Conservation (phyloP, 2,329 filamentous ascomycete species). For the Penicillium sp. region DNA sequence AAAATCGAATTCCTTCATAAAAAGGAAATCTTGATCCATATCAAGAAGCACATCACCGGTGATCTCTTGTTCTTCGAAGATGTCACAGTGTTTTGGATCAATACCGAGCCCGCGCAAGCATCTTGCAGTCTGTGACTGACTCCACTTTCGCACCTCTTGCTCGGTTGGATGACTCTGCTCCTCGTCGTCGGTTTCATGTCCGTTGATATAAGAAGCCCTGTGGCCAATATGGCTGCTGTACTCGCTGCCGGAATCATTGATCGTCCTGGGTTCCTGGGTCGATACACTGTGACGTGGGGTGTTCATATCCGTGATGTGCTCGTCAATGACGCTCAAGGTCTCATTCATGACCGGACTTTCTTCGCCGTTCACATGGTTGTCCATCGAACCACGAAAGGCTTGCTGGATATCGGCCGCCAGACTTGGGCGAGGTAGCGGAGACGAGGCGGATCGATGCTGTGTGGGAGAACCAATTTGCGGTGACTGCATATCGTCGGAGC, state of each 20-base stretch:
- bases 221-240: constrained; percentile 72
- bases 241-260: constrained; percentile 76
- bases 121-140: constrained; percentile 71
- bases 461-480: constrained; percentile 20
- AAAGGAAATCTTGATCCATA: constrained; percentile 91
- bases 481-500: constrained; percentile 26
- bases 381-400: constrained; percentile 40
- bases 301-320: constrained; percentile 84
- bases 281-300: constrained; percentile 49
- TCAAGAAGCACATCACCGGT: constrained; percentile 83
- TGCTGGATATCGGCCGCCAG: constrained; percentile 36
- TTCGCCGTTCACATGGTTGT: constrained; percentile 45
- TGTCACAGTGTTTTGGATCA: constrained; percentile 80
- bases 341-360: constrained; percentile 81
- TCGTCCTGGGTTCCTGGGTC: constrained; percentile 45
- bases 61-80: constrained; percentile 93
- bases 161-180: constrained; percentile 62
- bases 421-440: constrained; percentile 29
- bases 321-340: constrained; percentile 89
- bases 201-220: constrained; percentile 81
- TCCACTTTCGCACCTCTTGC: constrained; percentile 71
- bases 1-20: constrained; percentile 89
- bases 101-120: constrained; percentile 78
- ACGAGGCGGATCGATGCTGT: constrained; percentile 30
- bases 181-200: constrained; percentile 90